Percentiles rank a stretch among this genome's conserved stretches.
These are phyloP conservation scores for Colletotrichum navitas DNA, from an alignment of 2,329 filamentous ascomycete genomes.

Conservation along the genomic window DNA sequence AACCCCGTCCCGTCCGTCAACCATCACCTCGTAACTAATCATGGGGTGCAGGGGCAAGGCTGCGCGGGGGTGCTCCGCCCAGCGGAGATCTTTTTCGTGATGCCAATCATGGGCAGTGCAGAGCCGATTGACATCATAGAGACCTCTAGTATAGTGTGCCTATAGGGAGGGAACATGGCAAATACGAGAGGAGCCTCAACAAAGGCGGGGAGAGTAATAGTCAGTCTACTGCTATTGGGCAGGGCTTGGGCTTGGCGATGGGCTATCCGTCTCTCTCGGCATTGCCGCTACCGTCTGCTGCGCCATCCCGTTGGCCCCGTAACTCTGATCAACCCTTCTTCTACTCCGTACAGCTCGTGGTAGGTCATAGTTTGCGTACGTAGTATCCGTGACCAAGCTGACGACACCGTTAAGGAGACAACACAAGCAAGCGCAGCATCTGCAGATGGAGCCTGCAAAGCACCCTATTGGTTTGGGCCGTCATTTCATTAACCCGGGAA, in stretches of 20 bases:
- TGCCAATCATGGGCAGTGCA: conserved; percentile 24
- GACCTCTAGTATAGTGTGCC: background rate
- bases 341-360: background rate
- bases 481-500: background rate
- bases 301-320: background rate
- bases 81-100: conserved; percentile 39
- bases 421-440: conserved; percentile 11
- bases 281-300: conserved; percentile 10
- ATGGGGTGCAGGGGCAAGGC: conserved; percentile 2
- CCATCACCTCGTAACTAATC: conserved; percentile 35
- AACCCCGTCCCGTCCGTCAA: background rate
- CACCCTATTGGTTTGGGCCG: conserved; percentile 24
- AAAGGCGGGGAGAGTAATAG: background rate
- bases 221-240: too few species aligned
- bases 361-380: too few species aligned
- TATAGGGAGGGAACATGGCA: conserved; percentile 28
- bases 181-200: conserved; percentile 35
- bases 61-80: conserved; percentile 15
- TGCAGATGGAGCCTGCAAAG: conserved; percentile 9
- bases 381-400: too few species aligned
- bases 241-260: conserved; percentile 23
- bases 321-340: background rate
- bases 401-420: background rate
- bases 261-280: background rate
- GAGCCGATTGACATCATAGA: conserved; percentile 34